A percentile compares a stretch with the other conserved stretches of the same genome.
Conservation (phyloP, 345 rosid species). For the Eucalyptus shirleyi region DNA sequence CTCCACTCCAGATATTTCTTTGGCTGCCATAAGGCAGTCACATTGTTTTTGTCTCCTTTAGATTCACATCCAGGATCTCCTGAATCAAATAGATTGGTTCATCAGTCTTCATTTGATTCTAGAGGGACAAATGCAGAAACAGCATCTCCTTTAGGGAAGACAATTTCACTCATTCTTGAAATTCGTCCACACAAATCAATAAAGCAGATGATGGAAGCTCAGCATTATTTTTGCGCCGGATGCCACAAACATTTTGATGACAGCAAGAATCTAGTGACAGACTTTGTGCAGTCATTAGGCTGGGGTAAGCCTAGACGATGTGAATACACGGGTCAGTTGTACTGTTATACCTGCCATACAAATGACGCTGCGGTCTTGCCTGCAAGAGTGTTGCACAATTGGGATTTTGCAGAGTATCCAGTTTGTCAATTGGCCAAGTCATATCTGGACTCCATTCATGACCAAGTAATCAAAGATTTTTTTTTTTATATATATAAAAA, state of each 20-base stretch:
- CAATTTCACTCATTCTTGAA: conserved; percentile 76
- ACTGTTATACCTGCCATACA: conserved; percentile 85
- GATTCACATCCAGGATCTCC: conserved; percentile 42
- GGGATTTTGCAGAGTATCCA: conserved; percentile 80
- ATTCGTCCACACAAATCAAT: conserved; percentile 47
- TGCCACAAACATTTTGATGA: conserved; percentile 84
- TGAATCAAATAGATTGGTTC: conserved; percentile 12
- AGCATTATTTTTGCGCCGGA: conserved; percentile 86
- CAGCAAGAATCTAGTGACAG: conserved; percentile 57
- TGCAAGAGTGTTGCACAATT: conserved; percentile 79
- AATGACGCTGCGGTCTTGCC: conserved; percentile 84
- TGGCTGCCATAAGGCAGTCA: conserved; percentile 49
- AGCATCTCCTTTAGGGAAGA: conserved; percentile 57
- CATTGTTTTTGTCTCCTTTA: conserved; percentile 70
- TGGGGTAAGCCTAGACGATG: conserved; percentile 94
- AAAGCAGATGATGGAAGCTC: conserved; percentile 74
- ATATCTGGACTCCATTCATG: conserved; percentile 81
- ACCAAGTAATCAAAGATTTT: conserved; percentile 43
- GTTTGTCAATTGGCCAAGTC: conserved; percentile 90
- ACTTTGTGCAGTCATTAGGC: conserved; percentile 67
- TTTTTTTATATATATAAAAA: neutral
- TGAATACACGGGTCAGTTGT: conserved; percentile 83
- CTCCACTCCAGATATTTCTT: conserved; percentile 44
- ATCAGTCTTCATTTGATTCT: conserved; percentile 10
- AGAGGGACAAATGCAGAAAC: conserved; percentile 22